Evolutionary conservation across 2,329 filamentous ascomycete genomes (phyloP), one percentile per base, ranked within the genome.

Genomic region (Daldinia eschscholtzii): DNA sequence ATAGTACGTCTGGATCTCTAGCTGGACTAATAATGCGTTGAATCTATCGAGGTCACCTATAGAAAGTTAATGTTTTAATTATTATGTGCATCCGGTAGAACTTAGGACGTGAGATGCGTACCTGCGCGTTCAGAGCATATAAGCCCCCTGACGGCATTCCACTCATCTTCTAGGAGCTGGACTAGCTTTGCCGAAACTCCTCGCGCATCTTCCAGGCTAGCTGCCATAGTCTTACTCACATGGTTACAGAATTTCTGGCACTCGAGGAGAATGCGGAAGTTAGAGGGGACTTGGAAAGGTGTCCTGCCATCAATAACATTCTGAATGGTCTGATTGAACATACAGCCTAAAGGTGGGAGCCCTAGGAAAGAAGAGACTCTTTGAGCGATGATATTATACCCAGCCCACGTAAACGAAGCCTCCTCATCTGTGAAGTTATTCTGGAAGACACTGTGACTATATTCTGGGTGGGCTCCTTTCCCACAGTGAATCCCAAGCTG

Each of bases 1-100:
- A 77, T 87, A 87, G 76, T 84, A 87, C 1, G 80, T 77, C 68
- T 88, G 85, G 7, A 88, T 81, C 63, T 88, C 85, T n/a, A 87
- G 80, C 23, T 83, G 80, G 0, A 85, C 82, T 0, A 84, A 80
- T 3, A 87, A 75, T 7, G 85, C 76, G 56, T 84, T 83, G 72
- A 87, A 85, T 15, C 81, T 79, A 59, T 85, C 83, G 23, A 85
- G 75, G 42, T 86, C 85, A 61, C 85, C 70, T 72, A 2, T 15
- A 13, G 30, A 6, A 3, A 39, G 52, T 76, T 57, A 75, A 73
- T 42, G 10, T 30, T 4, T 52, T 1, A 1, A 13, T 33, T 26
- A 48, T n/a, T 3, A 33, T 33, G 30, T 9, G 30, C 30, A 6
- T 33, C 9, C 9, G 4, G 15, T 13, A 13, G 35, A 39, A 15